Percentiles rank a stretch among this genome's conserved stretches.
phyloP scores from a whole-genome alignment of 495 filamentous ascomycete species.

The Hypomontagnella monticulosa region DNA sequence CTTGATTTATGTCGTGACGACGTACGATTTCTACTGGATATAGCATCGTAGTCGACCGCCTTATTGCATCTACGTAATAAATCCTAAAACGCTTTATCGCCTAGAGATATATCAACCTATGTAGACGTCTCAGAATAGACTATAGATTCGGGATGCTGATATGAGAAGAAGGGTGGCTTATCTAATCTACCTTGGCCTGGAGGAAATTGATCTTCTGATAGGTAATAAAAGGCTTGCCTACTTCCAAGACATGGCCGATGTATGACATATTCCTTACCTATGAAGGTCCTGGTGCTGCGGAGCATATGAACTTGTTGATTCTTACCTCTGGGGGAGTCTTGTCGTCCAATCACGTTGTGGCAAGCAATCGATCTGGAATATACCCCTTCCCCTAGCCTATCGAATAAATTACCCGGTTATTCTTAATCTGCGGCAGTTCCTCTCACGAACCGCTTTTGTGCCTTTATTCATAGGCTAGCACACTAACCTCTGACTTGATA shows the following conservation, averaged over 20 bases:
- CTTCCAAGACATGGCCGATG: not conserved
- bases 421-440: conserved; percentile 33
- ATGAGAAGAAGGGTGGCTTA: too few relatives aligned
- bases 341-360: conserved; percentile 11
- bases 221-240: not conserved
- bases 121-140: too few relatives aligned
- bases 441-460: conserved; percentile 12
- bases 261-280: conserved; percentile 12
- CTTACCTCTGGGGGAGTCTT: not conserved
- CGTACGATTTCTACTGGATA: too few relatives aligned
- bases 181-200: not conserved
- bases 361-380: conserved; percentile 19
- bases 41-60: too few relatives aligned
- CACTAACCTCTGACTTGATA: conserved; percentile 1
- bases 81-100: too few relatives aligned
- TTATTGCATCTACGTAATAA: too few relatives aligned
- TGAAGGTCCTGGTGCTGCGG: not conserved
- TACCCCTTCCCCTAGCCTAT: conserved; percentile 19
- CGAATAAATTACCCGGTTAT: conserved; percentile 26
- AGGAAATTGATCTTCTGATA: not conserved
- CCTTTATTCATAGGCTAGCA: not conserved
- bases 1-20: too few relatives aligned
- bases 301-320: not conserved
- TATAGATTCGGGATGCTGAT: too few relatives aligned
- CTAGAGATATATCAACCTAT: too few relatives aligned